These are phyloP conservation scores for Tulasnella sp. DNA, from an alignment of 768 basidiomycete species.

Conservation along the genomic window DNA sequence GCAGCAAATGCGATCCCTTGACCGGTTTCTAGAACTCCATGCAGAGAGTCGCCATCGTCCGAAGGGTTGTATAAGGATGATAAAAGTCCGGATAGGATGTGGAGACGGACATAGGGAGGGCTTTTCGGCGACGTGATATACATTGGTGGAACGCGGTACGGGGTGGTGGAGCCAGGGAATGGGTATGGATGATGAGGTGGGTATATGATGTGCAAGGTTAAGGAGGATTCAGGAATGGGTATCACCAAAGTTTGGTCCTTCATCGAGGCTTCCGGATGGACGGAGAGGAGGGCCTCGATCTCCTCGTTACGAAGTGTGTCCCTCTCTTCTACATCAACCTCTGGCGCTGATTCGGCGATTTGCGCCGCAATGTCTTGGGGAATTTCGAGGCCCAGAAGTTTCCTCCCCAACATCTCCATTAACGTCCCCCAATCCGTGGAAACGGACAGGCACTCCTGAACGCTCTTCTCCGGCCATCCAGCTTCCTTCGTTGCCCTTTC, in stretches of 20 bases:
- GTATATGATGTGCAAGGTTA: conserved; percentile 64
- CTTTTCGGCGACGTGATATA: conserved; percentile 67
- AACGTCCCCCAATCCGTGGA: conserved; percentile 49
- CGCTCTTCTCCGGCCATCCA: conserved; percentile 71
- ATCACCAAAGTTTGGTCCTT: conserved; percentile 7
- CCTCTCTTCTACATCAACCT: conserved; percentile 34
- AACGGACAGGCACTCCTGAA: conserved; percentile 52
- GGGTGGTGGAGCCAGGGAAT: conserved; percentile 40
- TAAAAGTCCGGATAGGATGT: conserved; percentile 70
- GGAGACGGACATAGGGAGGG: conserved; percentile 77
- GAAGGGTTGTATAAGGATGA: conserved; percentile 49
- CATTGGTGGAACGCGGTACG: conserved; percentile 55
- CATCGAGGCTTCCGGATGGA: conserved; percentile 31
- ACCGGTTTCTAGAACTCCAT: conserved; percentile 53
- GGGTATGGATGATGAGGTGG: conserved; percentile 47
- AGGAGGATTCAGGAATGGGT: conserved; percentile 60
- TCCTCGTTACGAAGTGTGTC: conserved; percentile 39
- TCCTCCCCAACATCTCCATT: conserved; percentile 52
- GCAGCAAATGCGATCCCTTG: conserved; percentile 70
- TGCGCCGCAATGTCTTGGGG: not conserved
- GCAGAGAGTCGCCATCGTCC: conserved; percentile 30
- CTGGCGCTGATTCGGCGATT: not conserved
- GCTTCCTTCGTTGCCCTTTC: conserved; percentile 79
- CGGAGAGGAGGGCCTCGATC: conserved; percentile 34
- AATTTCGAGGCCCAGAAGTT: conserved; percentile 49